These are phyloP conservation scores for Westerdykella aurantiaca DNA, from an alignment of 2,329 filamentous ascomycete species.

Conservation along the genomic window DNA sequence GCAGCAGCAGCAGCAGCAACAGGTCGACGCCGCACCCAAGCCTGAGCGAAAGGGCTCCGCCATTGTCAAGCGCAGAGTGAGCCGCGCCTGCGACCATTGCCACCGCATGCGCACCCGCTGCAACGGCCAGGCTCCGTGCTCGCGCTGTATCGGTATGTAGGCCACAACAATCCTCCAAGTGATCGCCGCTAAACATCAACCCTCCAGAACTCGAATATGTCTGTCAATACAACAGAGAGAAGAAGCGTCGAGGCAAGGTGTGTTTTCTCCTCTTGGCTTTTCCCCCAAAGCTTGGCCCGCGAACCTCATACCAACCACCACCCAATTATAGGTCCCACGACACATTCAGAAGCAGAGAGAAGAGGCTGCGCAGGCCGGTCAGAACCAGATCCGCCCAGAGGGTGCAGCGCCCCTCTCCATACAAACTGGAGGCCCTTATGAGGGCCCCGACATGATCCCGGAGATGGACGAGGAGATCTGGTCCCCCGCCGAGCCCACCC, in stretches of 20 bases:
- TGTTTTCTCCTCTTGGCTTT: slow-evolving; percentile 1
- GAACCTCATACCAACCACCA: slow-evolving; percentile 41
- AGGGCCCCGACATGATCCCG: slow-evolving; percentile 20
- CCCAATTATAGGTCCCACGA: slow-evolving; percentile 24
- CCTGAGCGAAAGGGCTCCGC: slow-evolving; percentile 43
- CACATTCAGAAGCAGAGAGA: slow-evolving; percentile 37
- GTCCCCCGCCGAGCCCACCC: slow-evolving; percentile 32
- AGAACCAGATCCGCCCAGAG: slow-evolving; percentile 15
- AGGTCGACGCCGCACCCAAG: slow-evolving; percentile 8
- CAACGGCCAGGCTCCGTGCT: slow-evolving; percentile 84
- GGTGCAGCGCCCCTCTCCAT: slow-evolving; percentile 22
- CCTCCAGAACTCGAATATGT: slow-evolving; percentile 71
- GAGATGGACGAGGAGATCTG: slow-evolving; percentile 36
- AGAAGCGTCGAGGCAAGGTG: slow-evolving; percentile 93
- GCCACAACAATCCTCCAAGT: slow-evolving; percentile 21
- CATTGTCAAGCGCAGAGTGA: slow-evolving; percentile 78
- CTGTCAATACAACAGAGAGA: slow-evolving; percentile 86
- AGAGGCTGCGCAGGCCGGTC: slow-evolving; percentile 25
- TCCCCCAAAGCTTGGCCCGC: not conserved
- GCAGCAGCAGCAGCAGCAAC: not conserved
- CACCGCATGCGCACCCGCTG: slow-evolving; percentile 93
- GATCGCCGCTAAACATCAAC: slow-evolving; percentile 8
- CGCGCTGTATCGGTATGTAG: slow-evolving; percentile 82
- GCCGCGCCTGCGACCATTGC: slow-evolving; percentile 89
- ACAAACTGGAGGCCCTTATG: slow-evolving; percentile 20